Base-by-base conservation (phyloP, 75 land plant genomes). In the Pseudotsuga menziesii region DNA sequence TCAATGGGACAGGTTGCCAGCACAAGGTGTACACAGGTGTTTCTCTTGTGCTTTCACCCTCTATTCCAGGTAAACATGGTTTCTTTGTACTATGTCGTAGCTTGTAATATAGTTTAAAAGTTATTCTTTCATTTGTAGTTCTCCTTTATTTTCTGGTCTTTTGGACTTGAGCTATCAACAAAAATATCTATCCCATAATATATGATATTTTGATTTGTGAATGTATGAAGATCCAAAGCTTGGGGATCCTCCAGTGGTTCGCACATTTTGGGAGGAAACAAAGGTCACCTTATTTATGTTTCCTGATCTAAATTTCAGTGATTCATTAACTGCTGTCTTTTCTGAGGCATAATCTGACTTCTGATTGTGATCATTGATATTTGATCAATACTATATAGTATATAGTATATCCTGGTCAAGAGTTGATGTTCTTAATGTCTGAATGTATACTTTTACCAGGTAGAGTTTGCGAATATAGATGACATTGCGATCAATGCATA, bases 21-120 rank as follows among this genome's bases (percentile, higher is more conserved):
- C 88, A 87, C 59, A 77, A 74, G 63, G 88, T 87, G 14, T 84
- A 74, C 78, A 84, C 88, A 44, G 88, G 88, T 71, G 88, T 87
- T 44, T 77, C 87, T n/a, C 79, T 87, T 27, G 77, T 87, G 44
- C 77, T 87, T 23, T 87, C 55, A 22, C 75, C 75, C 73, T 36
- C 39, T 15, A 57, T 54, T 63, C 57, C 75, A 29, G 81, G 83
- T 83, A 75, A 83, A 44, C 11, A 29, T 36, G 61, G 54, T 48
- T 48, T 48, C 54, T 48, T 48, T 48, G 54, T 48, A 11, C 11
- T 48, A 48, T 9, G 54, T 48, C 9, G 54, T 9, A 48, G 54
- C 54, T 48, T 8, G 9, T 44, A 8, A 7, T 7, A 44, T 48
- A 11, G 54, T 48, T 48, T 11, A 48, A 48, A 48, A 48, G 54